These are phyloP conservation scores for Diplodia corticola DNA, from an alignment of 2,329 filamentous ascomycete species.

Conservation along the genomic window DNA sequence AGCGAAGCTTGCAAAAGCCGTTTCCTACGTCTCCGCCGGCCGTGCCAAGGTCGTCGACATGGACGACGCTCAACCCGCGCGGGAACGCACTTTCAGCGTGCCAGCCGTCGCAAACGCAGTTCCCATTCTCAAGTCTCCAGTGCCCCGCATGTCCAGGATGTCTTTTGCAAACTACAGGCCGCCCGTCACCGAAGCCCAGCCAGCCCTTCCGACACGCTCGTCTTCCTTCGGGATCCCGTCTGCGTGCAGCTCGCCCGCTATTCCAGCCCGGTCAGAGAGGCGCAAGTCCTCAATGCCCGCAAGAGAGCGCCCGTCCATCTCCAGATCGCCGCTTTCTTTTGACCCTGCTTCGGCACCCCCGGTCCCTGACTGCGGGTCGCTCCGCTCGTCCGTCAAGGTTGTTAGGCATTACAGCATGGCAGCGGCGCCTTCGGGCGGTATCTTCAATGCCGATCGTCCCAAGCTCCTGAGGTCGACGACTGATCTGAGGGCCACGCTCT, in stretches of 20 bases:
- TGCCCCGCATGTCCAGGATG: slow-evolving; percentile 29
- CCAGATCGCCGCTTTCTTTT: slow-evolving; percentile 18
- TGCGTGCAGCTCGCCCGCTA: neutral
- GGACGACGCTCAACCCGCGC: slow-evolving; percentile 22
- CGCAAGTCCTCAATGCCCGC: slow-evolving; percentile 17
- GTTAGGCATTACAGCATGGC: slow-evolving; percentile 22
- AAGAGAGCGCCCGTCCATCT: neutral
- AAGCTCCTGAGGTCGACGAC: slow-evolving; percentile 17
- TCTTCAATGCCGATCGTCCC: slow-evolving; percentile 5
- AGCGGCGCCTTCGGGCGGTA: neutral
- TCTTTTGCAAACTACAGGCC: slow-evolving; percentile 31
- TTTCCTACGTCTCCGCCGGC: slow-evolving; percentile 41
- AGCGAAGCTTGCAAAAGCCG: slow-evolving; percentile 36
- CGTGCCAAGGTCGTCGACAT: slow-evolving; percentile 42
- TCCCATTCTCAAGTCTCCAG: slow-evolving; percentile 31
- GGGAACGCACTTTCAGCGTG: slow-evolving; percentile 30
- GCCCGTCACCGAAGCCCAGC: slow-evolving; percentile 17
- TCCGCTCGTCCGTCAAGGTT: slow-evolving; percentile 8
- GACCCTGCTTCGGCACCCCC: slow-evolving; percentile 11
- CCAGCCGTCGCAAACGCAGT: slow-evolving; percentile 35
- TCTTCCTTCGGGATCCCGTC: neutral
- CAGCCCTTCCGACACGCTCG: neutral
- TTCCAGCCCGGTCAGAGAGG: slow-evolving; percentile 3
- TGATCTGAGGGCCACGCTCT: slow-evolving; percentile 3
- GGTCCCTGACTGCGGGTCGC: slow-evolving; percentile 1